Evolutionary conservation across 768 basidiomycete species (phyloP), one percentile per base, ranked within the genome.

Genomic region (Vararia minispora): DNA sequence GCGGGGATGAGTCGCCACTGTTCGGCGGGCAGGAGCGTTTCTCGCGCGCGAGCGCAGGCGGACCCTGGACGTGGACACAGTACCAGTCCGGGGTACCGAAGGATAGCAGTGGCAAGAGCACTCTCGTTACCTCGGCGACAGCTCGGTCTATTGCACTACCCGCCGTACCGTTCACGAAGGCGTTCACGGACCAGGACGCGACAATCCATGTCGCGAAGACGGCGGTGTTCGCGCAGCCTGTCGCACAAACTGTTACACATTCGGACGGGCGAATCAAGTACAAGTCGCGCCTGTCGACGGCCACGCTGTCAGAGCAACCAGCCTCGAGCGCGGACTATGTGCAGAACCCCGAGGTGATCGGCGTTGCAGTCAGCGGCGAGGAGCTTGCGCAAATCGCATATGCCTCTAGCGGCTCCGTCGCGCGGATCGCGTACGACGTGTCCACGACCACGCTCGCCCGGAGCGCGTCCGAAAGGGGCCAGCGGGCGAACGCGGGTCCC

Each of bases 1-100:
- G 55, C 33, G 64, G 62, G 6, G 71, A 76, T 39, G 76, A 76
- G 18, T 84, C 82, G 2, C 80, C 79, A 18, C 59, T 85, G 25
- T 86, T 87, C 48, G 82, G 83, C n/a, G 82, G 84, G 2, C 75
- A 76, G 49, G 81, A 85, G 29, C 57, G 70, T 25, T 69, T 72
- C 3, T 69, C 74, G 1, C 62, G 61, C n/a, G 59, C 57, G 10
- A 56, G 53, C 38, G 63, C 66, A 32, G 64, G 59, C 6, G 63
- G 68, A 5, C 53, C 65, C 13, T 79, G 74, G 70, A 66, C 65
- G 35, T 61, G 59, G 60, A 56, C 56, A 28, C 55, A 58, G 37
- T 61, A 61, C 28, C 56, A 54, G 6, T 45, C 49, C 8, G 49
- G 41, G 20, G 42, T 42, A 14, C 44, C 38, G 8, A 52, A 43